These are phyloP conservation scores for Monsonia emarginata DNA, from an alignment of 441 rosid species.

Conservation along the genomic window DNA sequence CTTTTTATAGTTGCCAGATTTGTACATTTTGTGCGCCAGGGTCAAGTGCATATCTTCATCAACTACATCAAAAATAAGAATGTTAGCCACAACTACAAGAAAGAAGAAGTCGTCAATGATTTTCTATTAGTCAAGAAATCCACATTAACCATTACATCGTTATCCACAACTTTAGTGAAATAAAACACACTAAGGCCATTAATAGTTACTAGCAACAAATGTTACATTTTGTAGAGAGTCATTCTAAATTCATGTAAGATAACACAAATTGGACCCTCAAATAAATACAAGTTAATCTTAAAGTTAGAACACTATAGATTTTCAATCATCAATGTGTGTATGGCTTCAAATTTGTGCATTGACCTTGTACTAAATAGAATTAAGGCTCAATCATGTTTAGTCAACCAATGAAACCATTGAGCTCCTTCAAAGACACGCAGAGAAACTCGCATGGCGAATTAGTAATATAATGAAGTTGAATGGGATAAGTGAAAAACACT, in stretches of 20 bases:
- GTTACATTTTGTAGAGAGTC: too few species aligned
- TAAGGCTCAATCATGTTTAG: not conserved
- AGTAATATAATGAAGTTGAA: not conserved
- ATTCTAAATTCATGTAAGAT: too few species aligned
- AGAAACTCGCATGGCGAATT: not conserved
- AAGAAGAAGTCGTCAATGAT: too few species aligned
- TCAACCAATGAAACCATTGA: not conserved
- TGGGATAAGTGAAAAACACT: not conserved
- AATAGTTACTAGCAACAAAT: too few species aligned
- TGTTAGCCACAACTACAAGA: not conserved
- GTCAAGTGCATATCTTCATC: constrained; percentile 65
- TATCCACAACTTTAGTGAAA: too few species aligned
- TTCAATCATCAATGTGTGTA: not conserved
- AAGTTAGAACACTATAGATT: not conserved
- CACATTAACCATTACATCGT: too few species aligned
- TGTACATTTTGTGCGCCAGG: constrained; percentile 80
- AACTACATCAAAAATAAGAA: constrained; percentile 29
- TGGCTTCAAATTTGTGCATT: not conserved
- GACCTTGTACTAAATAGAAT: not conserved
- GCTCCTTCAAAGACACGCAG: not conserved
- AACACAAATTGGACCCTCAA: too few species aligned
- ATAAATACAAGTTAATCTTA: too few species aligned
- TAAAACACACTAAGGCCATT: too few species aligned
- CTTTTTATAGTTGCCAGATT: constrained; percentile 65
- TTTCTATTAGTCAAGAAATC: too few species aligned